A percentile compares a stretch with the other conserved stretches of the same genome.
Evolutionary conservation across 768 basidiomycete genomes (phyloP).

Genomic region (Termitomyces sp.): DNA sequence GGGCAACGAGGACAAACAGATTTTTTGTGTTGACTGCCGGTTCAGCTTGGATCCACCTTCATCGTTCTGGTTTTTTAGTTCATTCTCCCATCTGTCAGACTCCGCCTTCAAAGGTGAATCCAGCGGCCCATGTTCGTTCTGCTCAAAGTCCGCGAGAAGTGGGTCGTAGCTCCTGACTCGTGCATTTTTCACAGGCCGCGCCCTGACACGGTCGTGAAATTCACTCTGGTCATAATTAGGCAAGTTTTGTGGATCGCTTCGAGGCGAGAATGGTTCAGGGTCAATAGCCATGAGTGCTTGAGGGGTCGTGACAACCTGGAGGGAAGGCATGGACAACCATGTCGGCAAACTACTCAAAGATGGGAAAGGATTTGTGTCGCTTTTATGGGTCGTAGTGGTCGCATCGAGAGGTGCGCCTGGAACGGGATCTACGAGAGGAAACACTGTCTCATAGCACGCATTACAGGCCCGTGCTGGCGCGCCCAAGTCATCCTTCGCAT

Average conservation of each 20-base stretch:
- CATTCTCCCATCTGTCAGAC: constrained; percentile 3
- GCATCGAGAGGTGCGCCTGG: constrained; percentile 11
- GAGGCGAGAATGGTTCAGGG: constrained; percentile 14
- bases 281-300: constrained; percentile 48
- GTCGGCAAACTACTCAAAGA: constrained; percentile 49
- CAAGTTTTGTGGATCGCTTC: constrained; percentile 10
- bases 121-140: constrained; percentile 22
- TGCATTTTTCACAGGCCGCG: constrained; percentile 26
- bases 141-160: constrained; percentile 59
- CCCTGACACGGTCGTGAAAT: constrained; percentile 21
- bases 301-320: constrained; percentile 32
- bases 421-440: constrained; percentile 50
- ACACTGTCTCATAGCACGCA: constrained; percentile 82
- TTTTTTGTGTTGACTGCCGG: background rate
- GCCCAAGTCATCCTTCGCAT: constrained; percentile 34
- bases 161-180: constrained; percentile 64
- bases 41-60: background rate
- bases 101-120: constrained; percentile 13
- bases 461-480: constrained; percentile 79
- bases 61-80: background rate
- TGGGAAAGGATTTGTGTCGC: constrained; percentile 34
- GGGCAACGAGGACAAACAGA: constrained; percentile 23
- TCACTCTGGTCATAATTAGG: constrained; percentile 9
- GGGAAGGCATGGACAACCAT: constrained; percentile 54
- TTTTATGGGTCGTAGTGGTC: constrained; percentile 6